These are phyloP conservation scores for Fomitopsis betulina DNA, from an alignment of 1,284 basidiomycete genomes.

Conservation along the genomic window DNA sequence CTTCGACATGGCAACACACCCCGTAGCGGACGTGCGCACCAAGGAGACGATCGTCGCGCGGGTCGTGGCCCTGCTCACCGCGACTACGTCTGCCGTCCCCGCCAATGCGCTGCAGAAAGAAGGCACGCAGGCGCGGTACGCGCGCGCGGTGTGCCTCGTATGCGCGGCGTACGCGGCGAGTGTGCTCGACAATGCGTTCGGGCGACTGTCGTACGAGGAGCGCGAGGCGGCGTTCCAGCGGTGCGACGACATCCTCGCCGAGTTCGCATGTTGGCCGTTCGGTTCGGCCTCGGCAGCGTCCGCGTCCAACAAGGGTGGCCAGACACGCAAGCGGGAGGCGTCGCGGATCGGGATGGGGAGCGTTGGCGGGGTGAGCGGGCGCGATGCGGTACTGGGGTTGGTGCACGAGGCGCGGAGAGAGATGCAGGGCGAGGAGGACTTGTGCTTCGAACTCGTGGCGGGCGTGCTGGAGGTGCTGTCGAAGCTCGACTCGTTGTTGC, in stretches of 20 bases:
- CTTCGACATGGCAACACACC: slow-evolving; percentile 99
- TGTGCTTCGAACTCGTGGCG: slow-evolving; percentile 84
- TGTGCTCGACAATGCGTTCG: slow-evolving; percentile 92
- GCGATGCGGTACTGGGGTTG: slow-evolving; percentile 78
- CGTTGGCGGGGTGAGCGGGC: slow-evolving; percentile 38
- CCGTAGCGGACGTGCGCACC: slow-evolving; percentile 85
- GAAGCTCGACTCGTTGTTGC: slow-evolving; percentile 77
- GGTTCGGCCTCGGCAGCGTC: slow-evolving; percentile 42
- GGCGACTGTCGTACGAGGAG: slow-evolving; percentile 83
- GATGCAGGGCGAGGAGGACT: slow-evolving; percentile 61
- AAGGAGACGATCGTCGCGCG: slow-evolving; percentile 84
- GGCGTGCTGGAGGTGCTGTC: slow-evolving; percentile 89
- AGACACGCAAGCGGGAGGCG: slow-evolving; percentile 36
- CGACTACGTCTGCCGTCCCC: slow-evolving; percentile 80
- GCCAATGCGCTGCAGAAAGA: slow-evolving; percentile 69
- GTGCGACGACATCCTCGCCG: slow-evolving; percentile 87
- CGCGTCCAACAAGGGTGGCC: slow-evolving; percentile 20
- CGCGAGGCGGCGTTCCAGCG: slow-evolving; percentile 87
- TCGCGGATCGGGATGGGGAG: slow-evolving; percentile 53
- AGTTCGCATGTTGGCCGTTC: slow-evolving; percentile 90
- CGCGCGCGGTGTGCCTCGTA: slow-evolving; percentile 80
- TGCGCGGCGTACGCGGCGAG: slow-evolving; percentile 90
- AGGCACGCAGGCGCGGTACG: slow-evolving; percentile 73
- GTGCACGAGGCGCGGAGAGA: slow-evolving; percentile 78
- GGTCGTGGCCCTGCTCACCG: slow-evolving; percentile 73